Percentiles rank a stretch among this genome's conserved stretches.
Conservation (phyloP, 768 basidiomycete species). For the Auricularia sp. region DNA sequence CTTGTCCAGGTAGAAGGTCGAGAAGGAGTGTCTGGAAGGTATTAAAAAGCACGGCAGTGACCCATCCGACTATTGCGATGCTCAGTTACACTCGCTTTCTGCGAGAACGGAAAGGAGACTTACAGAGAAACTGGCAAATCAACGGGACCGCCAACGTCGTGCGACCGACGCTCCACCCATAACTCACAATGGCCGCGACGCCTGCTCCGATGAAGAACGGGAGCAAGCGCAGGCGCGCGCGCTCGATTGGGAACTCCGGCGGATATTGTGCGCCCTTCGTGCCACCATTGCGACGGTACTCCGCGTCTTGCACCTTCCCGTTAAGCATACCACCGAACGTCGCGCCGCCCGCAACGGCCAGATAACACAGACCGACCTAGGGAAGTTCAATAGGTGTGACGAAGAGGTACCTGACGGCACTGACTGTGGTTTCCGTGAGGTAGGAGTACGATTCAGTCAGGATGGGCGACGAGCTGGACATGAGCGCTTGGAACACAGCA, state of each 20-base stretch:
- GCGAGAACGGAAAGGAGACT: no score
- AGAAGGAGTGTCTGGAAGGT: slow-evolving; percentile 13
- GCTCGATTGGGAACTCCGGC: slow-evolving; percentile 14
- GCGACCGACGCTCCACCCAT: slow-evolving; percentile 18
- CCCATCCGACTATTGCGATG: slow-evolving; percentile 2
- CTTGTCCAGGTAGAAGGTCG: slow-evolving; percentile 23
- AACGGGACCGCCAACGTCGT: slow-evolving; percentile 15
- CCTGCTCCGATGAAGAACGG: slow-evolving; percentile 12
- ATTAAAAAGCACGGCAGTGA: slow-evolving; percentile 12
- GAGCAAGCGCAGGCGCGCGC: slow-evolving; percentile 18
- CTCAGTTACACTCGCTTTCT: no score
- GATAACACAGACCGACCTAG: slow-evolving; percentile 65
- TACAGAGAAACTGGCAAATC: slow-evolving; percentile 16
- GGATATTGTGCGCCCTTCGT: slow-evolving; percentile 16
- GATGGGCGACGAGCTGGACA: slow-evolving; percentile 49
- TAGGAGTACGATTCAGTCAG: slow-evolving; percentile 49
- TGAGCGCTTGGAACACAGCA: slow-evolving; percentile 50
- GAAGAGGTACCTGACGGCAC: background rate
- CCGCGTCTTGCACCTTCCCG: slow-evolving; percentile 56
- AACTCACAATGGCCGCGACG: slow-evolving; percentile 10
- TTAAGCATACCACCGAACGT: slow-evolving; percentile 43
- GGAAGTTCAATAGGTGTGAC: accelerated
- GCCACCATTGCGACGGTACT: slow-evolving; percentile 40
- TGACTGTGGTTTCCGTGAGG: slow-evolving; percentile 39
- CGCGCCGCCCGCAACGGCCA: slow-evolving; percentile 67